Percentiles rank a stretch among this genome's conserved stretches.
phyloP scores from a whole-genome alignment of 2,329 filamentous ascomycete species.

The Paraconiothyrium sp. region DNA sequence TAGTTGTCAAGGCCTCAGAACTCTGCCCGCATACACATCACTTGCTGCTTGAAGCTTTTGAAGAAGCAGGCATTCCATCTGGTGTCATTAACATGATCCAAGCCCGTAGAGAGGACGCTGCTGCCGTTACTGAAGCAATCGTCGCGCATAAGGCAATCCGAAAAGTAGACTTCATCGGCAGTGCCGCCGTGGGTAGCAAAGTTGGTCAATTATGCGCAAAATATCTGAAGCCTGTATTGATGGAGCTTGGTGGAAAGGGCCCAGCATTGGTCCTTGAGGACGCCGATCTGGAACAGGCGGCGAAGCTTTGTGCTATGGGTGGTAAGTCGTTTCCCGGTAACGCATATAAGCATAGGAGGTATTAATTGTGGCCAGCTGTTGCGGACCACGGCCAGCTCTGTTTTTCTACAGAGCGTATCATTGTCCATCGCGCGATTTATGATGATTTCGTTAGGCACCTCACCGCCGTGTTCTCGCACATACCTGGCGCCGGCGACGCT shows the following conservation, averaged over 20 bases:
- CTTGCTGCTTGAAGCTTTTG: conserved; percentile 31
- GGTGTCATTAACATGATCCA: conserved; percentile 78
- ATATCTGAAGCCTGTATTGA: conserved; percentile 77
- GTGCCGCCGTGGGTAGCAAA: conserved; percentile 73
- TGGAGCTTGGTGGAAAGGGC: conserved; percentile 85
- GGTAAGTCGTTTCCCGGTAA: conserved; percentile 18
- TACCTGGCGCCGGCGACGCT: conserved; percentile 53
- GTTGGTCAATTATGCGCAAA: conserved; percentile 74
- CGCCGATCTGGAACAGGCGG: conserved; percentile 62
- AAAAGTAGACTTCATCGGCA: conserved; percentile 83
- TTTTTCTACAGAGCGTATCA: conserved; percentile 82
- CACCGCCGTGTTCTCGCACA: conserved; percentile 52
- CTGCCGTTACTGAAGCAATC: conserved; percentile 72
- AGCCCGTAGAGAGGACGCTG: conserved; percentile 66
- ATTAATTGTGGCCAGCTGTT: conserved; percentile 19
- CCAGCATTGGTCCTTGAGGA: conserved; percentile 80
- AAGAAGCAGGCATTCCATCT: conserved; percentile 73
- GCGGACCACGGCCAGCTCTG: conserved; percentile 73
- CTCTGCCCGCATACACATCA: conserved; percentile 35
- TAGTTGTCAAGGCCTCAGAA: conserved; percentile 42
- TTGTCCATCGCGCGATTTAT: conserved; percentile 64
- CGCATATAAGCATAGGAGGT: background rate
- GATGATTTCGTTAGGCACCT: conserved; percentile 61
- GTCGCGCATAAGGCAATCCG: conserved; percentile 70
- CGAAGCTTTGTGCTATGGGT: conserved; percentile 31